These are phyloP conservation scores for Bryum argenteum DNA, from an alignment of 225 moss, liverwort and hornwort genomes.

Conservation along the genomic window DNA sequence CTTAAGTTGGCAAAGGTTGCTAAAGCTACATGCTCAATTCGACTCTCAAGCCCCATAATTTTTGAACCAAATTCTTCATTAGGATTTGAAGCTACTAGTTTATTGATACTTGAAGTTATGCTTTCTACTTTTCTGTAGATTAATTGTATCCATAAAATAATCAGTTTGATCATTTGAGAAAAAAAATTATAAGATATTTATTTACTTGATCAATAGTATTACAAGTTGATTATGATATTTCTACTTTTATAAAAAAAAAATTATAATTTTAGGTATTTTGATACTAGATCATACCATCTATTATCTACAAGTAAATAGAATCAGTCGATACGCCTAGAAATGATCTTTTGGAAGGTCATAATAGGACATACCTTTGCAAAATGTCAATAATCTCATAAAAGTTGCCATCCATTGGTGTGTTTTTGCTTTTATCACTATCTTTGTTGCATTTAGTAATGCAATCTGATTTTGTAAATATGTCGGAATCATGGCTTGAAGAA, in stretches of 20 bases:
- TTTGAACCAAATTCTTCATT: conserved; percentile 46
- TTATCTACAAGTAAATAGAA: too few relatives aligned
- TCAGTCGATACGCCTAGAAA: too few relatives aligned
- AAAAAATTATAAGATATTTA: too few relatives aligned
- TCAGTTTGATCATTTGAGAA: neutral
- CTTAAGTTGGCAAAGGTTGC: conserved; percentile 87
- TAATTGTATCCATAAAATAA: neutral
- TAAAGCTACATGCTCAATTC: conserved; percentile 83
- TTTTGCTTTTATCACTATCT: conserved; percentile 5
- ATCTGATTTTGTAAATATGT: conserved; percentile 50
- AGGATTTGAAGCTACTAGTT: conserved; percentile 10
- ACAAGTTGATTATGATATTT: neutral
- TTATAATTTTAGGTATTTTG: too few relatives aligned
- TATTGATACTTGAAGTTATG: conserved; percentile 30
- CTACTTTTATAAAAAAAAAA: too few relatives aligned
- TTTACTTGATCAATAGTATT: too few relatives aligned
- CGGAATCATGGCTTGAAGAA: conserved; percentile 34
- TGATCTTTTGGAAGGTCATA: too few relatives aligned
- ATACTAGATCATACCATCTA: too few relatives aligned
- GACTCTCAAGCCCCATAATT: conserved; percentile 60
- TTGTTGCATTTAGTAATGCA: conserved; percentile 40
- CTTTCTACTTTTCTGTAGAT: conserved; percentile 50
- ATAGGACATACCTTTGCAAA: conserved; percentile 49
- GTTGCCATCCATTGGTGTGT: conserved; percentile 27
- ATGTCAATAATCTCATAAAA: conserved; percentile 51